phyloP scores from a whole-genome alignment of 1,284 basidiomycete genomes.

The Termitomyces sp. region DNA sequence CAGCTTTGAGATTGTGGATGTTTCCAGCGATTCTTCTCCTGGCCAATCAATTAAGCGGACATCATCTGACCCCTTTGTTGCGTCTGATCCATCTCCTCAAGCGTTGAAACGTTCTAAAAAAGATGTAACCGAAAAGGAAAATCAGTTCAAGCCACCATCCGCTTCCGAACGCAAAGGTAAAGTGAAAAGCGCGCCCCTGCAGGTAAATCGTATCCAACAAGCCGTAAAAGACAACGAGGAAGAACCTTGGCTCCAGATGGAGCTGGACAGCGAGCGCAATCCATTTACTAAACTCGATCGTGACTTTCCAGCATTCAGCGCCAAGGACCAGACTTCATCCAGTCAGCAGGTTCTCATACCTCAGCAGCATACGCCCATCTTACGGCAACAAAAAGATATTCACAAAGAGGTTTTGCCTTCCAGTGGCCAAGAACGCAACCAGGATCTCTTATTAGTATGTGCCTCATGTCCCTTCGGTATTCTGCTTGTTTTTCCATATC shows the following conservation, averaged over 20 bases:
- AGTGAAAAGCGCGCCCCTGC: conserved; percentile 5
- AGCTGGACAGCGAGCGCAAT: conserved; percentile 16
- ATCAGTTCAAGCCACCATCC: conserved; percentile 17
- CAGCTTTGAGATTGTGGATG: conserved; percentile 28
- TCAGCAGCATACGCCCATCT: not conserved
- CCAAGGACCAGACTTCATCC: not conserved
- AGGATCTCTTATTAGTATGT: conserved; percentile 15
- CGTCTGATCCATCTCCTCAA: conserved; percentile 27
- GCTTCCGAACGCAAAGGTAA: conserved; percentile 11
- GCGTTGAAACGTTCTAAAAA: conserved; percentile 39
- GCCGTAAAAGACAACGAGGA: conserved; percentile 14
- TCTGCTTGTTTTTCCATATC: not conserved
- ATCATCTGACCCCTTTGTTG: conserved; percentile 34
- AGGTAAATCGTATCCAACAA: not conserved
- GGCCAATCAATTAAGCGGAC: conserved; percentile 35
- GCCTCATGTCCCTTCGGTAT: not conserved
- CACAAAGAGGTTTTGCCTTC: not conserved
- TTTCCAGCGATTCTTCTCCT: conserved; percentile 34
- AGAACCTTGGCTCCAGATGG: conserved; percentile 21
- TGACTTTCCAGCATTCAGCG: conserved; percentile 18
- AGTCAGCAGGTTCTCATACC: not conserved
- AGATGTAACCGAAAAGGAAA: conserved; percentile 34
- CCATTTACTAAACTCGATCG: conserved; percentile 21
- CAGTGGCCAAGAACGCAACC: conserved; percentile 6
- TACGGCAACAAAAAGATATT: not conserved